A percentile compares a stretch with the other conserved stretches of the same genome.
Evolutionary conservation across 345 rosid genomes (phyloP).

Genomic region (Cardamine resedifolia): DNA sequence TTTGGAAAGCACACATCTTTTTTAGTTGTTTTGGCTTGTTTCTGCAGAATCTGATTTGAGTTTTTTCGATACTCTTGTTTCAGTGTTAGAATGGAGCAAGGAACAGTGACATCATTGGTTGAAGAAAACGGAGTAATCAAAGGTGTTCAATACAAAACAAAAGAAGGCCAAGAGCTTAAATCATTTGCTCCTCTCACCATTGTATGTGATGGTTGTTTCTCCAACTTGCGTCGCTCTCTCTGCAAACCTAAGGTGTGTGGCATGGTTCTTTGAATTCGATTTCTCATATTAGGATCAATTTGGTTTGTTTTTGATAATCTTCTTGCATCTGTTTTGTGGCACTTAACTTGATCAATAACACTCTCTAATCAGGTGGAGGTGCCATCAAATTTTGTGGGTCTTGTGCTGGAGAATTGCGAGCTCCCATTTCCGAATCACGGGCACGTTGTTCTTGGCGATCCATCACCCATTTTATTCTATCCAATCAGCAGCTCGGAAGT

Average conservation of each 20-base stretch:
- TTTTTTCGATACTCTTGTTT: not conserved
- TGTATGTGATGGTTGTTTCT: conserved; percentile 66
- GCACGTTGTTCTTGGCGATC: conserved; percentile 55
- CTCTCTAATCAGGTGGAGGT: conserved; percentile 47
- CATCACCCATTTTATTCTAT: conserved; percentile 55
- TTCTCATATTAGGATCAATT: no score
- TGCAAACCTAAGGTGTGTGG: conserved; percentile 55
- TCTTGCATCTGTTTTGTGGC: not conserved
- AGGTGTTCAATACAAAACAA: conserved; percentile 59
- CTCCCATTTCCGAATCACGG: conserved; percentile 54
- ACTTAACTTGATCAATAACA: not conserved
- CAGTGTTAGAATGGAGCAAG: conserved; percentile 55
- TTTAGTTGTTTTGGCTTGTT: not conserved
- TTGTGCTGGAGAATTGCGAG: conserved; percentile 50
- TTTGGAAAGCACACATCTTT: not conserved
- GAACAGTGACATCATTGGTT: conserved; percentile 49
- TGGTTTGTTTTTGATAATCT: not conserved
- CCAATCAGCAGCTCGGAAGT: conserved; percentile 55
- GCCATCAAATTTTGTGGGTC: conserved; percentile 53
- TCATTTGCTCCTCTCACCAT: conserved; percentile 55
- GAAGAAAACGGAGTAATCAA: conserved; percentile 52
- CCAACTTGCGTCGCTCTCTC: conserved; percentile 54
- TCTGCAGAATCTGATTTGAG: not conserved
- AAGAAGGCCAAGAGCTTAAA: conserved; percentile 44
- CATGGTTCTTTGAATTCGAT: no score